Conservation (phyloP, 116 monocot species). For the Posidonia oceanica region DNA sequence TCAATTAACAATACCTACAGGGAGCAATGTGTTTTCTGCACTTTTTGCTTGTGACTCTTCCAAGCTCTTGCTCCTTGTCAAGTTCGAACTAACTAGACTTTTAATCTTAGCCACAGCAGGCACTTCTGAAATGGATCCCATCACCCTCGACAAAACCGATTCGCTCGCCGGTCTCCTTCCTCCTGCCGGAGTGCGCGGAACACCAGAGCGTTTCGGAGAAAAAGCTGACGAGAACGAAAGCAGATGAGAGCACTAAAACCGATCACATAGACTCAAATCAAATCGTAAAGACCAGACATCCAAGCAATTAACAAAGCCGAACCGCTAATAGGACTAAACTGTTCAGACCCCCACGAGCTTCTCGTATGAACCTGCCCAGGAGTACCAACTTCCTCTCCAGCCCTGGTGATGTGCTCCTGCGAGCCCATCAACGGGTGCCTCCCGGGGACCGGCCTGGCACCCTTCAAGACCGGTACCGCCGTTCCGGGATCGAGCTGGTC, state of each 20-base stretch:
- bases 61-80: slow-evolving; percentile 34
- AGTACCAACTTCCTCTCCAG: not conserved
- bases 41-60: slow-evolving; percentile 16
- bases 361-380: slow-evolving; percentile 16
- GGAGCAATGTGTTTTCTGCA: slow-evolving; percentile 31
- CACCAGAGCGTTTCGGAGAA: not conserved
- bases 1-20: slow-evolving; percentile 19
- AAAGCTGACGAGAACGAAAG: not conserved
- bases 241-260: too few relatives aligned
- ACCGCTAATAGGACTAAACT: not conserved
- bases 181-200: not conserved
- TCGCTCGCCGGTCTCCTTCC: not conserved
- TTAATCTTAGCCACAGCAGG: not conserved
- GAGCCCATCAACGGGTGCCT: slow-evolving; percentile 50
- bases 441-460: slow-evolving; percentile 43
- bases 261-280: not conserved
- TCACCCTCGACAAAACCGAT: slow-evolving; percentile 2
- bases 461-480: slow-evolving; percentile 47
- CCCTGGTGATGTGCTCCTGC: slow-evolving; percentile 36
- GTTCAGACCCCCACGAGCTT: slow-evolving; percentile 54
- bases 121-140: slow-evolving; percentile 8
- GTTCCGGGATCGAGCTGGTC: slow-evolving; percentile 41
- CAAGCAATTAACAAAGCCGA: not conserved
- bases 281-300: not conserved
- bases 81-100: slow-evolving; percentile 12